Conservation (phyloP, 805 yeast genomes). For the Suhomyces sp. region DNA sequence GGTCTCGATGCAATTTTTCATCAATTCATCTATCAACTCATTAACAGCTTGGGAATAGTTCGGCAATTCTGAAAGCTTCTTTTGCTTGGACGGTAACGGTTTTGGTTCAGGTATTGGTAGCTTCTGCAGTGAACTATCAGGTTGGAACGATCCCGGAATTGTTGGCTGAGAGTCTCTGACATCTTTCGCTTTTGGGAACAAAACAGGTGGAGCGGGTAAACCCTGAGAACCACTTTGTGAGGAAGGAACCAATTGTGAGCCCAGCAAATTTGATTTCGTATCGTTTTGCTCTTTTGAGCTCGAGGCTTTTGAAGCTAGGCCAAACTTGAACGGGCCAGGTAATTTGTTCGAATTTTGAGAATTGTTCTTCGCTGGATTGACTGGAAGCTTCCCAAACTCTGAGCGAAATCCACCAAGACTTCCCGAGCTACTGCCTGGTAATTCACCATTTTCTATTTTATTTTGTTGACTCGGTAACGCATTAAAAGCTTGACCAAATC, state of each 20-base stretch:
- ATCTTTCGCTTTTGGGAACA: slow-evolving; percentile 1
- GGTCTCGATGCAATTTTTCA: not conserved
- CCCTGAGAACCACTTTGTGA: not conserved
- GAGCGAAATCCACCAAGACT: not conserved
- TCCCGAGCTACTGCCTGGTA: not conserved
- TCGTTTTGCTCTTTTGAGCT: not conserved
- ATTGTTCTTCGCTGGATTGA: not conserved
- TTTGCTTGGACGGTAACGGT: slow-evolving; percentile 1
- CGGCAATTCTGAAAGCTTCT: slow-evolving; percentile 23
- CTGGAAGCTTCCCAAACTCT: not conserved
- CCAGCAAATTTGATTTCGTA: not conserved
- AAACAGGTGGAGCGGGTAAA: not conserved
- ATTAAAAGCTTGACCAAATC: not conserved
- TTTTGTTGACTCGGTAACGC: not conserved
- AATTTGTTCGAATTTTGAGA: not conserved
- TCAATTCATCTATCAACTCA: slow-evolving; percentile 16
- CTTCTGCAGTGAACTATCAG: not conserved
- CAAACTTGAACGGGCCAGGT: not conserved
- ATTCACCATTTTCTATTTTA: not conserved
- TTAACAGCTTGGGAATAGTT: slow-evolving; percentile 27
- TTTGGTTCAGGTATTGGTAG: not conserved
- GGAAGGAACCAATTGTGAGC: not conserved
- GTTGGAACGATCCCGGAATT: not conserved
- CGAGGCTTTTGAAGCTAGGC: not conserved
- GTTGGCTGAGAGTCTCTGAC: not conserved